A percentile compares a stretch with the other conserved stretches of the same genome.
Conservation (phyloP, 2,329 filamentous ascomycete genomes). For the Shiraia sp. region DNA sequence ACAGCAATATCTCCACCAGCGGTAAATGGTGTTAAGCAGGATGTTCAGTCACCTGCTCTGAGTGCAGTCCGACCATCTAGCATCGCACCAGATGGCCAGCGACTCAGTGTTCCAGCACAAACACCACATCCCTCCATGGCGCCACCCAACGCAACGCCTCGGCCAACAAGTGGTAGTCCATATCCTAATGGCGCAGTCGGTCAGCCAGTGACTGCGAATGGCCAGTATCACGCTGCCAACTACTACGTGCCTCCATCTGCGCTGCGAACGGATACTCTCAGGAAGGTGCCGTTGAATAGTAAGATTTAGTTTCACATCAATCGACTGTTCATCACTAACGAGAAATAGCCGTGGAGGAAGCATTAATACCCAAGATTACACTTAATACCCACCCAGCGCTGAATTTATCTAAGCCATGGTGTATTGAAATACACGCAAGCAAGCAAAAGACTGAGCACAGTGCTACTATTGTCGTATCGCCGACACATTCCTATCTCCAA, state of each 20-base stretch:
- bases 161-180: conserved; percentile 48
- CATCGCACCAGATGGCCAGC: conserved; percentile 37
- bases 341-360: conserved; percentile 51
- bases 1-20: conserved; percentile 43
- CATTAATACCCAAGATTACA: conserved; percentile 68
- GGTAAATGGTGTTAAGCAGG: conserved; percentile 43
- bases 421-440: conserved; percentile 67
- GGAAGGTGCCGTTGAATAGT: conserved; percentile 52
- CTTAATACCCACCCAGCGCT: conserved; percentile 71
- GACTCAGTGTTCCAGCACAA: conserved; percentile 33
- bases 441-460: conserved; percentile 70
- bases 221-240: conserved; percentile 35
- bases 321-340: conserved; percentile 19
- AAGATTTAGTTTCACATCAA: conserved; percentile 20
- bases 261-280: conserved; percentile 36
- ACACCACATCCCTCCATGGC: conserved; percentile 44
- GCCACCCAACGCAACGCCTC: too few species aligned
- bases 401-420: conserved; percentile 63
- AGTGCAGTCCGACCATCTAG: conserved; percentile 44
- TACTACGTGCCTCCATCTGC: conserved; percentile 36
- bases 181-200: conserved; percentile 40
- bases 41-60: conserved; percentile 51
- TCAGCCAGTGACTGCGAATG: conserved; percentile 25
- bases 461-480: conserved; percentile 70
- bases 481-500: conserved; percentile 70